Evolutionary conservation across 768 basidiomycete genomes (phyloP).

Genomic region (Tricholoma saponaceum): DNA sequence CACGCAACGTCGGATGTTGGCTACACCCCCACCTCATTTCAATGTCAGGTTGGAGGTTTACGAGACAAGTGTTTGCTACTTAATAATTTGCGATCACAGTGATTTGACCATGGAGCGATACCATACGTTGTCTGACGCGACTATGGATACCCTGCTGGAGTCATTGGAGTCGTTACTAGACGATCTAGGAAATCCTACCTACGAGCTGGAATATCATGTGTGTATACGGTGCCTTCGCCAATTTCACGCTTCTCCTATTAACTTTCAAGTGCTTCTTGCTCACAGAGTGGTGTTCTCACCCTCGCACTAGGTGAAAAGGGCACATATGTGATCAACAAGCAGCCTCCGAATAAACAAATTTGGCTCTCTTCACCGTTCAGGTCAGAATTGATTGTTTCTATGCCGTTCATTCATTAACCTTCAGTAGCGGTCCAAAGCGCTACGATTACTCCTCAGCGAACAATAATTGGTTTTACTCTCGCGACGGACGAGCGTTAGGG

Average conservation of each 20-base stretch:
- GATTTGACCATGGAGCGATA: constrained; percentile 61
- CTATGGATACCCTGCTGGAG: constrained; percentile 77
- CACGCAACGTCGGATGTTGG: constrained; percentile 26
- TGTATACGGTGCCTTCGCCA: constrained; percentile 17
- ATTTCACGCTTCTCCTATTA: background rate
- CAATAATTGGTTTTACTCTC: constrained; percentile 71
- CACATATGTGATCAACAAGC: constrained; percentile 96
- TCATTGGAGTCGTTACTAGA: constrained; percentile 73
- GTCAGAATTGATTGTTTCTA: constrained; percentile 34
- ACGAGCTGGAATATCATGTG: constrained; percentile 90
- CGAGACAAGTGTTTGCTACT: background rate
- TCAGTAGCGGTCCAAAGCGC: constrained; percentile 83
- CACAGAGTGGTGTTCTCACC: constrained; percentile 87
- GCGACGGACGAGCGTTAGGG: constrained; percentile 60
- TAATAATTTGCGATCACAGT: constrained; percentile 18
- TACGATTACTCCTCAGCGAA: constrained; percentile 66
- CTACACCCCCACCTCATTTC: constrained; percentile 56
- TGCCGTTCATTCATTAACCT: background rate
- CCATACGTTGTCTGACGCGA: constrained; percentile 64
- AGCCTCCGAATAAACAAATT: constrained; percentile 96
- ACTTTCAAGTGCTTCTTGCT: background rate
- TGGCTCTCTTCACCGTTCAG: constrained; percentile 91
- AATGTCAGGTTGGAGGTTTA: constrained; percentile 44
- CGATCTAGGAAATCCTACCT: constrained; percentile 43
- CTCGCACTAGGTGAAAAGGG: constrained; percentile 70